Evolutionary conservation across 208 protist genomes (phyloP), one percentile per base, ranked within the genome.

Genomic region (Chromosphaera perkinsii): DNA sequence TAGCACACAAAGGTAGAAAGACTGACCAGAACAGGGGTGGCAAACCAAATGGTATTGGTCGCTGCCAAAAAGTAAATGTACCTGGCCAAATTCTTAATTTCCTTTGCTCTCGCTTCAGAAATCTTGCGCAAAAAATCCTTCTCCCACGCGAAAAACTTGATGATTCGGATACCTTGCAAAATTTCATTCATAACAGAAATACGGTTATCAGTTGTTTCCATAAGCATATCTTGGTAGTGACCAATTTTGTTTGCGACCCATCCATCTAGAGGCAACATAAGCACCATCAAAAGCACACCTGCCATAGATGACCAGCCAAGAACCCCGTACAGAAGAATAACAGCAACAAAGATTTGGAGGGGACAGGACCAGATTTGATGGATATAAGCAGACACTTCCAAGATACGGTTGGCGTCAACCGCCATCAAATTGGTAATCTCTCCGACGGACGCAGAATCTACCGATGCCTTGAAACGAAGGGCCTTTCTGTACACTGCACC

Each of bases 141-240:
- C 66, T 93, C 89, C 86, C 88, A 93, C 1, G 77, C 82, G 76
- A 87, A 91, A 1, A 92, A 80, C 71, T 95, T 95, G 39, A 92
- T 81, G 12, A 94, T 79, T 49, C 86, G 77, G 20, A 94, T 92
- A 7, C 84, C 82, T n/a, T 76, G 78, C 3, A 95, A 55, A 12
- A 92, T 61, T 69, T 94, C 89, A 63, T 85, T 91, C 12, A 87
- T 89, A 2, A 78, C 66, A 69, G 90, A 89, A 32, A 94, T 67
- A 55, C 91, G 86, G 20, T 73, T 73, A 69, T 95, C 92, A 0
- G 80, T 92, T 24, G 58, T 49, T 36, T 59, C 61, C 17, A 80
- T 58, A 33, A 83, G 47, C 17, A 65, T 36, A 22, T 24, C 31
- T 1, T 73, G 70, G 49, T 26, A 66, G 1, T 36, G 39, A 24